Conservation (phyloP, 345 rosid species). For the Brassica rapa region DNA sequence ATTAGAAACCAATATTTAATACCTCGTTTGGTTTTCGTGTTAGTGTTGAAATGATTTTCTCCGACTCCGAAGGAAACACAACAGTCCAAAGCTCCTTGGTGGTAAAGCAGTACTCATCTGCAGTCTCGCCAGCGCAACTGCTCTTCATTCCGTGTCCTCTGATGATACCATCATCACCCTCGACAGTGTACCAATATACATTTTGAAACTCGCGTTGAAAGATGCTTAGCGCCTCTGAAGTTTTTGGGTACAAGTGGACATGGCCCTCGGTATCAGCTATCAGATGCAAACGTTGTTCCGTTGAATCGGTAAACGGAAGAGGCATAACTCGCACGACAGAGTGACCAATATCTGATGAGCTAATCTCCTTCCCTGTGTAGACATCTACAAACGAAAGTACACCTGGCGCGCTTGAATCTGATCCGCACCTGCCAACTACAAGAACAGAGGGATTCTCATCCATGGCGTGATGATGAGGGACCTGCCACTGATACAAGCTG, state of each 20-base stretch:
- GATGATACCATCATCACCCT: slow-evolving; percentile 63
- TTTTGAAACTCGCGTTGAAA: slow-evolving; percentile 72
- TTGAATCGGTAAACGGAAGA: slow-evolving; percentile 81
- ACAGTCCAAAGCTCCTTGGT: slow-evolving; percentile 82
- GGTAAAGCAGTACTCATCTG: slow-evolving; percentile 80
- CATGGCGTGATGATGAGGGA: slow-evolving; percentile 98
- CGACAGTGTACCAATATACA: slow-evolving; percentile 88
- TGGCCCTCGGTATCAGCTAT: slow-evolving; percentile 60
- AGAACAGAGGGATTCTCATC: slow-evolving; percentile 92
- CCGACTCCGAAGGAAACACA: slow-evolving; percentile 85
- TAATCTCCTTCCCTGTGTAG: slow-evolving; percentile 78
- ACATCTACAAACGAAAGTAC: slow-evolving; percentile 84
- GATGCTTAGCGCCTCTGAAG: slow-evolving; percentile 65
- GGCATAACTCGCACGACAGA: slow-evolving; percentile 80
- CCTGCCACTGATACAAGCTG: slow-evolving; percentile 83
- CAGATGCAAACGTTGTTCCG: slow-evolving; percentile 89
- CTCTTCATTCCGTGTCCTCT: slow-evolving; percentile 77
- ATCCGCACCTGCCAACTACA: slow-evolving; percentile 72
- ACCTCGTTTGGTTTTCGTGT: slow-evolving; percentile 85
- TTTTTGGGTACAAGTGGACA: slow-evolving; percentile 84
- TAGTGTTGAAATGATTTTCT: slow-evolving; percentile 76
- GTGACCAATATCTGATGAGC: slow-evolving; percentile 60
- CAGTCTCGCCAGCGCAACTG: slow-evolving; percentile 53
- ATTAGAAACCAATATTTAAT: slow-evolving; percentile 22
- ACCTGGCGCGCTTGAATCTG: slow-evolving; percentile 60